Base-by-base conservation (phyloP, 352 stramenopile genomes). In the Phytophthora gonapodyides region DNA sequence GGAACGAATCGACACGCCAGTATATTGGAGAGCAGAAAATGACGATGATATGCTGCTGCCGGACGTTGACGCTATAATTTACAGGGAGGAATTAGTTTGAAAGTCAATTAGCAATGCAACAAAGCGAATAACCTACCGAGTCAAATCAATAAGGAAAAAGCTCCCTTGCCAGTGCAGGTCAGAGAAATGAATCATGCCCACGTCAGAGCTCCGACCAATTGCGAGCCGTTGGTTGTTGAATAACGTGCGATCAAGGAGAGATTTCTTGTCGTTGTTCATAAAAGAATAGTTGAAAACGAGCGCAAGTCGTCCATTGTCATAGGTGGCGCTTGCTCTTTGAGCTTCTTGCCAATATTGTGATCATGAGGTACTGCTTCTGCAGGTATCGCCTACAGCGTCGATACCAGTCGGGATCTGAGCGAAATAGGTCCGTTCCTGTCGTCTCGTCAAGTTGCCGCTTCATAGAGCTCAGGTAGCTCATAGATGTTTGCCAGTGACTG, bases 401-500 rank as follows among this genome's bases (percentile, higher is more conserved):
- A 40, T 55, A 61, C 19, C 21, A 48, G 7, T 61, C 54, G 16
- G 43, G 54, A 47, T 48, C 31, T 0, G 6, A 24, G 15, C 44
- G 17, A 41, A 61, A 54, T 12, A 47, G 11, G 6, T 46, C 19
- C 11, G 49, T 16, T 46, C 36, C 19, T 15, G 37, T 52, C 9
- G 8, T 40, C 13, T 45, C 45, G 16, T 61, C 42, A 2, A 48
- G 21, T n/a, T 54, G 54, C 7, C 19, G 30, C 35, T 62, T 61
- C 36, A 56, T 49, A 10, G 33, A 63, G 35, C 27, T 56, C 36
- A 63, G 36, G 7, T 57, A 64, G 38, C 16, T 57, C 56, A 51
- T 64, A 17, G 45, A 57, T n/a, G 45, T 44, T 24, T 57, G 54
- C 21, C 21, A 24, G 3, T 24, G 21, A 3, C 1, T 24, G 21